A percentile compares a stretch with the other conserved stretches of the same genome.
These are phyloP conservation scores for Trichosporon faecale DNA, from an alignment of 1,284 basidiomycete species.

Conservation along the genomic window DNA sequence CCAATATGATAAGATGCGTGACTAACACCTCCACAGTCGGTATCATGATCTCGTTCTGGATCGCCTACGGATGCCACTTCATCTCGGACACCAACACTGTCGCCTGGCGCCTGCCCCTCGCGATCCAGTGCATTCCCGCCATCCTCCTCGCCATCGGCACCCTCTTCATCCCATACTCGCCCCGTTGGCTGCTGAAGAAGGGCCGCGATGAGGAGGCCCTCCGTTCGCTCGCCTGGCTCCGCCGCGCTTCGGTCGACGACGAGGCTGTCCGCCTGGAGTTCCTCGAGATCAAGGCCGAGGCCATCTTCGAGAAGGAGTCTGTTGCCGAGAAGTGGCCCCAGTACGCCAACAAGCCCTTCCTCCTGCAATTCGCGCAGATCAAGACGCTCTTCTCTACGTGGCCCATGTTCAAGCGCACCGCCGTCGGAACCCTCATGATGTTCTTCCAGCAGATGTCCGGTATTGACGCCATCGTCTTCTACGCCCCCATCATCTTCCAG, in stretches of 20 bases:
- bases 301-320: constrained; percentile 55
- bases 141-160: constrained; percentile 48
- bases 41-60: constrained; percentile 65
- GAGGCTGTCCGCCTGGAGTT: constrained; percentile 71
- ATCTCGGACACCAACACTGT: constrained; percentile 56
- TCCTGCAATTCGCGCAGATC: constrained; percentile 24
- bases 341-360: constrained; percentile 15
- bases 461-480: constrained; percentile 32
- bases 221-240: constrained; percentile 60
- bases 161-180: constrained; percentile 56
- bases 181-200: constrained; percentile 61
- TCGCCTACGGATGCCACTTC: constrained; percentile 64
- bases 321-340: constrained; percentile 24
- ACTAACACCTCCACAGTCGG: constrained; percentile 19
- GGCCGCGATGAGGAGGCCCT: constrained; percentile 68
- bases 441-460: constrained; percentile 48
- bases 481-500: constrained; percentile 29
- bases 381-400: constrained; percentile 23
- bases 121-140: constrained; percentile 67
- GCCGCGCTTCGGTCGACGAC: constrained; percentile 59
- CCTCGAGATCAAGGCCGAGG: constrained; percentile 72
- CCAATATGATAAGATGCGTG: not conserved
- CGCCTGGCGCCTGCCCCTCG: constrained; percentile 73
- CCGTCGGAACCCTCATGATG: constrained; percentile 49
- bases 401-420: constrained; percentile 37